These are phyloP conservation scores for Hypoxylon trugodes DNA, from an alignment of 495 filamentous ascomycete species.

Conservation along the genomic window DNA sequence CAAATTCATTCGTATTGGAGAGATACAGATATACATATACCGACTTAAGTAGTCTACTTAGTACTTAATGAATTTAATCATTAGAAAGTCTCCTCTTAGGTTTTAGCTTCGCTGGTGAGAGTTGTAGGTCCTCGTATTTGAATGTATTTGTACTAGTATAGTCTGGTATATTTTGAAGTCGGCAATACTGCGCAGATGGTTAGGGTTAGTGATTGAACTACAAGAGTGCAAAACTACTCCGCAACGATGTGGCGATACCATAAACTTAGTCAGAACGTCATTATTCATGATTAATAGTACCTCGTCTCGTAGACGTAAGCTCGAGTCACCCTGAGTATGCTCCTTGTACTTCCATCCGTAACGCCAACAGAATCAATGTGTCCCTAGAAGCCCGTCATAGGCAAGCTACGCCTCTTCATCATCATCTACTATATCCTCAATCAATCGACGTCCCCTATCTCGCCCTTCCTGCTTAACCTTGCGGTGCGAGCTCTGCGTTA, in stretches of 20 bases:
- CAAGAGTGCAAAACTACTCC: too few species aligned
- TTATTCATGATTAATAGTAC: constrained; percentile 1
- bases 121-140: too few species aligned
- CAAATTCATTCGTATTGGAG: constrained; percentile 15
- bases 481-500: neutral
- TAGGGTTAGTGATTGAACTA: too few species aligned
- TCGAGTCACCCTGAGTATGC: neutral
- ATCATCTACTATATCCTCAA: constrained; percentile 16
- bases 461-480: constrained; percentile 18
- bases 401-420: neutral
- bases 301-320: neutral
- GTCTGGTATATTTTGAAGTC: too few species aligned
- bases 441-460: constrained; percentile 7
- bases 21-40: too few species aligned
- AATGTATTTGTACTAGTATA: too few species aligned
- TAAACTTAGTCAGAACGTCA: constrained; percentile 9
- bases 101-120: too few species aligned
- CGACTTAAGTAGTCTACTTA: constrained; percentile 21
- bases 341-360: too few species aligned
- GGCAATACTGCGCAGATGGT: too few species aligned
- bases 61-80: constrained; percentile 30
- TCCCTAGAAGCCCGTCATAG: neutral
- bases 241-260: too few species aligned
- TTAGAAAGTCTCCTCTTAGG: neutral
- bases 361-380: neutral